A percentile compares a stretch with the other conserved stretches of the same genome.
Conservation (phyloP, 225 moss, liverwort and hornwort genomes). For the Ulota crispa region DNA sequence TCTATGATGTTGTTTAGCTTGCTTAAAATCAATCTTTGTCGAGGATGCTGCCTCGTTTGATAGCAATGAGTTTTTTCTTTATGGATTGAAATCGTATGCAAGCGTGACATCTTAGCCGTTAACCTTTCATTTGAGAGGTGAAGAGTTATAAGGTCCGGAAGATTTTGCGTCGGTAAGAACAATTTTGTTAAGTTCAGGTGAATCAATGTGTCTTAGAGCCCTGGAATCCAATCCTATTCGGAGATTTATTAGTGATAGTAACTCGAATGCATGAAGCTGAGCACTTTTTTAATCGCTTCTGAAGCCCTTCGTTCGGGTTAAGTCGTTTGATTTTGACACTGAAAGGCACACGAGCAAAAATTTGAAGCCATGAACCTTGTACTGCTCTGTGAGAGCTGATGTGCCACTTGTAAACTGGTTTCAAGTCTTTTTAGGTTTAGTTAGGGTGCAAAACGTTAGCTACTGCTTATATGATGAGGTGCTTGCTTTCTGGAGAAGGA, state of each 20-base stretch:
- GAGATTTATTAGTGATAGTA: neutral
- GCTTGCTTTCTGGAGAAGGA: neutral
- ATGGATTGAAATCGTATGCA: neutral
- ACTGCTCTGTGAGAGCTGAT: neutral
- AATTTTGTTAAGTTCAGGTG: neutral
- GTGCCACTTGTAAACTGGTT: neutral
- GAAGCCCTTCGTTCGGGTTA: constrained; percentile 6
- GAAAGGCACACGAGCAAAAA: neutral
- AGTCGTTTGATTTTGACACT: neutral
- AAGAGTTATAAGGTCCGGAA: neutral
- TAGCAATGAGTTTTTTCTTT: neutral
- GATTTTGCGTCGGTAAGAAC: neutral
- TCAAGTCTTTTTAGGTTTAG: constrained; percentile 2
- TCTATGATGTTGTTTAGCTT: neutral
- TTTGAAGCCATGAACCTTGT: neutral
- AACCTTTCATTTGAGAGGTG: neutral
- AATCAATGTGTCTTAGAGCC: neutral
- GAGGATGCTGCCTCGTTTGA: neutral
- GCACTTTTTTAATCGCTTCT: neutral
- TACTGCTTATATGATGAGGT: neutral
- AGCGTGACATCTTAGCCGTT: neutral
- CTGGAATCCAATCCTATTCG: neutral
- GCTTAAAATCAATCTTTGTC: neutral
- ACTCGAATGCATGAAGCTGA: constrained; percentile 1
- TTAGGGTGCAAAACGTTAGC: neutral